Percentiles rank a stretch among this genome's conserved stretches.
phyloP scores from a whole-genome alignment of 371 early-diverging fungal species.

The Pancytospora philotis region DNA sequence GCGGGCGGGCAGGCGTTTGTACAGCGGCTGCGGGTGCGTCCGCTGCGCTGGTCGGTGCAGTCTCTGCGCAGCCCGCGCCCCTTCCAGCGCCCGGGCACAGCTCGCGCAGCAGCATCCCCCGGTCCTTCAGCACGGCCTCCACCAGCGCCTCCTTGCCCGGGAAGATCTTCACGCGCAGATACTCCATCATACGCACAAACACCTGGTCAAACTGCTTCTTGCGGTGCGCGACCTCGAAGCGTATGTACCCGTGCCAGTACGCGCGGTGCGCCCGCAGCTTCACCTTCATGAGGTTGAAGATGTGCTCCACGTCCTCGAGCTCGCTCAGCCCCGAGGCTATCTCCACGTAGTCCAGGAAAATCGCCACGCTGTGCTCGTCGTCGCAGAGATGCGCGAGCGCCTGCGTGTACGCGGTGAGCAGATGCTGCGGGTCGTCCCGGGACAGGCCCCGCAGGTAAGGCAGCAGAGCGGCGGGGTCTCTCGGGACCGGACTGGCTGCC shows the following conservation, averaged over 20 bases:
- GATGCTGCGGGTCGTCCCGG: neutral
- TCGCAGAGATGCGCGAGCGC: neutral
- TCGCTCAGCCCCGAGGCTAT: neutral
- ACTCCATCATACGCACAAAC: slow-evolving; percentile 5
- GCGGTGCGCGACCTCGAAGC: neutral
- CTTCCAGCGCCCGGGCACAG: too few species aligned
- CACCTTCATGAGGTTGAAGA: slow-evolving; percentile 4
- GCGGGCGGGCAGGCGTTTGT: too few species aligned
- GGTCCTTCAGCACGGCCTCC: neutral
- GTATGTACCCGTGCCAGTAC: slow-evolving; percentile 15
- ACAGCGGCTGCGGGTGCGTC: too few species aligned
- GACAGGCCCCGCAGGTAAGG: neutral
- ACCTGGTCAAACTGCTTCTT: slow-evolving; percentile 2
- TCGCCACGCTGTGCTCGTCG: slow-evolving; percentile 13
- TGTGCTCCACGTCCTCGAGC: slow-evolving; percentile 9
- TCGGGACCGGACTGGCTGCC: too few species aligned
- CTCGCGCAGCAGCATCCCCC: neutral
- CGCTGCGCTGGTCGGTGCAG: too few species aligned
- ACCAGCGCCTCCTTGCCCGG: slow-evolving; percentile 10
- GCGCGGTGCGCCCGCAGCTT: neutral
- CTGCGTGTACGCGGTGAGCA: neutral
- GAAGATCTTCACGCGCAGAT: neutral
- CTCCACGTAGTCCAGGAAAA: slow-evolving; percentile 15
- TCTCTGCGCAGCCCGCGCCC: too few species aligned
- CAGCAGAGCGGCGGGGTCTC: slow-evolving; percentile 1